Percentiles rank a stretch among this genome's conserved stretches.
Conservation (phyloP, 306 rosid species). For the Senna siamea region DNA sequence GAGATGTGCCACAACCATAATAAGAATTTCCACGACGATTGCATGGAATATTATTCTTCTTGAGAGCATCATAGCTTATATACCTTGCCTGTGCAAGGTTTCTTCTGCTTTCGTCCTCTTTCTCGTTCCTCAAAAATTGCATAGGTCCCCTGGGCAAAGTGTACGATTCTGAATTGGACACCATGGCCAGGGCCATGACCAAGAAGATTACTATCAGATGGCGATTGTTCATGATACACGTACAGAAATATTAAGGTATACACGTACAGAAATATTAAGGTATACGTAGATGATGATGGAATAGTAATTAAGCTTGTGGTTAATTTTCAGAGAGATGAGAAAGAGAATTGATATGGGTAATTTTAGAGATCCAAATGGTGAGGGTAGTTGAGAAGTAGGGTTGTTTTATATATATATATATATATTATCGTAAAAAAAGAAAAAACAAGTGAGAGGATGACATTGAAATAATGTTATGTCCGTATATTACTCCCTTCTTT, state of each 20-base stretch:
- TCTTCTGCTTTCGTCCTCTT: slow-evolving; percentile 37
- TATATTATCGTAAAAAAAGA: no score
- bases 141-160: not conserved
- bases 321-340: no score
- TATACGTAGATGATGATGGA: not conserved
- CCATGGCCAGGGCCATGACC: slow-evolving; percentile 21
- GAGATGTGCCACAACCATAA: slow-evolving; percentile 45
- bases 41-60: slow-evolving; percentile 42
- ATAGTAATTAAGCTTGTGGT: no score
- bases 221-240: slow-evolving; percentile 39
- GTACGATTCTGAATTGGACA: not conserved
- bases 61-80: slow-evolving; percentile 55
- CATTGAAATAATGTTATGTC: not conserved
- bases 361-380: no score
- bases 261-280: no score
- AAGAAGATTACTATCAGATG: slow-evolving; percentile 12
- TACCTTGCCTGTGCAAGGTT: slow-evolving; percentile 23
- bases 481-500: slow-evolving; percentile 9
- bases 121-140: slow-evolving; percentile 32
- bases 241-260: no score
- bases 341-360: no score
- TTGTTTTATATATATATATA: no score
- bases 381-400: no score
- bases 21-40: slow-evolving; percentile 53
- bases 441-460: no score